Percentiles rank a stretch among this genome's conserved stretches.
Evolutionary conservation across 1,284 basidiomycete genomes (phyloP).

Genomic region (Pseudozyma hubeiensis): DNA sequence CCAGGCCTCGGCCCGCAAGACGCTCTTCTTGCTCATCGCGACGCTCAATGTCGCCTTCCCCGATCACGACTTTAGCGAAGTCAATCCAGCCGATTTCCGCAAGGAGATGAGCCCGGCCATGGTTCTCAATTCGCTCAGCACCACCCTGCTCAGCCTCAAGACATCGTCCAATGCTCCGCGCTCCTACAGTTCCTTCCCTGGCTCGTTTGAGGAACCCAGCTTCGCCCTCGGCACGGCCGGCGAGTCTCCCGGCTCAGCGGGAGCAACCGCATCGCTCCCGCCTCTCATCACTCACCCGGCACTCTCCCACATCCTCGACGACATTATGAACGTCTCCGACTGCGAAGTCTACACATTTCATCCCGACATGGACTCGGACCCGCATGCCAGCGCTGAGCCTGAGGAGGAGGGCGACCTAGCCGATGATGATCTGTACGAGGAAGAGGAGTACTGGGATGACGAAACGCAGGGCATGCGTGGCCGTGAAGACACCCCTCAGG

Average conservation of each 20-base stretch:
- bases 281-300: conserved; percentile 75
- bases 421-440: conserved; percentile 71
- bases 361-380: conserved; percentile 93
- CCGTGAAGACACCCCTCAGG: conserved; percentile 46
- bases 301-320: conserved; percentile 86
- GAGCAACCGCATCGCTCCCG: conserved; percentile 28
- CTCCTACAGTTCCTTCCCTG: conserved; percentile 54
- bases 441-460: conserved; percentile 56
- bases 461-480: conserved; percentile 41
- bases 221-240: conserved; percentile 30
- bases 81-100: conserved; percentile 86
- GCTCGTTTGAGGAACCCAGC: conserved; percentile 59
- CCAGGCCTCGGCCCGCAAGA: conserved; percentile 78
- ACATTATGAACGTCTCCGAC: conserved; percentile 87
- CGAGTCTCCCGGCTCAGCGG: conserved; percentile 27
- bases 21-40: conserved; percentile 91
- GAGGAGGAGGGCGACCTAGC: conserved; percentile 72
- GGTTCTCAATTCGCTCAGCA: conserved; percentile 66
- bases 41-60: conserved; percentile 97
- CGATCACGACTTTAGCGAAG: conserved; percentile 95
- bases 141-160: conserved; percentile 64
- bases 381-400: conserved; percentile 76
- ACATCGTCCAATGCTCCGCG: conserved; percentile 55
- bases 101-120: conserved; percentile 72
- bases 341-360: conserved; percentile 96